Base-by-base conservation (phyloP, 2,329 filamentous ascomycete species). In the Ascochyta pisi region DNA sequence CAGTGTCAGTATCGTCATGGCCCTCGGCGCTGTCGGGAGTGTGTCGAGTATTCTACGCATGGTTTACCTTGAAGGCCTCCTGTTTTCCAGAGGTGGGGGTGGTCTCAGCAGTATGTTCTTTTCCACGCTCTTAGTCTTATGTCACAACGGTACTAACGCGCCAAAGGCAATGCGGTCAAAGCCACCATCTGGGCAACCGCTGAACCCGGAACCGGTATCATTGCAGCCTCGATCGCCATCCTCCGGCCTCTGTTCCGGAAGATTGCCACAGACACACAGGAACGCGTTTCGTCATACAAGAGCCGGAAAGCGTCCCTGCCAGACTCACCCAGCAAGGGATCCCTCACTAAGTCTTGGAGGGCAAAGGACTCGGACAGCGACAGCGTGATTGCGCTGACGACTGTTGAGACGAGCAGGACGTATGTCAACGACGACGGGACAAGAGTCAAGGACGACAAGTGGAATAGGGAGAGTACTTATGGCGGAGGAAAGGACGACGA, bases 151-250 rank as follows among this genome's bases (percentile, higher is more conserved):
- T 26, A 38, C 50, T 66, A 24, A 57, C 50, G 24, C 3, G 5
- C 12, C 31, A n/a, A 31, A 73, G 69, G 58, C 35, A 61, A 73
- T 50, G 69, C 75, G 49, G 74, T 74, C 34, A 73, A 74, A 61
- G 72, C 73, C 23, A 76, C 71, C 13, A 74, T 78, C 38, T 82
- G 79, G 79, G 79, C 79, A 3, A 75, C 81, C 29, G 73, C 81
- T 23, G 81, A 82, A 57, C 78, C 80, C 31, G 81, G 79, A 9
- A 80, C 78, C 16, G 81, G 81, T 16, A 81, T 84, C 58, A 74
- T 79, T 7, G 80, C 82, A 12, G 80, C 79, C 3, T 81, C 79
- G 7, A 69, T 80, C 34, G 78, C 79, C 7, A 76, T 79, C 4
- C 73, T 82, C 1, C 78, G 80, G 0, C 80, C 80, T 1, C 65